Conservation (phyloP, 2,329 filamentous ascomycete species). For the Scorias spongiosa region DNA sequence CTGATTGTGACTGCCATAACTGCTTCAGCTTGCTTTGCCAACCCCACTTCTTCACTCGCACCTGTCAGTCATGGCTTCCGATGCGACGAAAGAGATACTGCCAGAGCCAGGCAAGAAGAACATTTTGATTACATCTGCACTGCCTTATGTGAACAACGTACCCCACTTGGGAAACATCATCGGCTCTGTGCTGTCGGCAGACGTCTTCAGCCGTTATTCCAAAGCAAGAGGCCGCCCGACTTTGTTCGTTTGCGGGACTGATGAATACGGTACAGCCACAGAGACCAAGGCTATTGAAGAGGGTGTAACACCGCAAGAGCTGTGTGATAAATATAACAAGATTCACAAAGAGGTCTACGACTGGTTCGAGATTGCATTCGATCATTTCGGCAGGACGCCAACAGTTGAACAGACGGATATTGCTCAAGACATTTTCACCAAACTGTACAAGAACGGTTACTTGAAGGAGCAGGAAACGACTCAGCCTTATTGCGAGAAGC, state of each 20-base stretch:
- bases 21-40: background rate
- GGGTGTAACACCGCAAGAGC: slow-evolving; percentile 61
- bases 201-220: slow-evolving; percentile 59
- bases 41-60: background rate
- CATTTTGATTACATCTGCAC: slow-evolving; percentile 77
- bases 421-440: slow-evolving; percentile 76
- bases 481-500: slow-evolving; percentile 71
- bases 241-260: slow-evolving; percentile 73
- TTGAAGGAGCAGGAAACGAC: slow-evolving; percentile 74
- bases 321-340: slow-evolving; percentile 85
- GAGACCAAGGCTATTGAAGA: slow-evolving; percentile 92
- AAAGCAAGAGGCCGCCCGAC: slow-evolving; percentile 67
- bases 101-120: slow-evolving; percentile 53
- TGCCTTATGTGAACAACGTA: slow-evolving; percentile 66
- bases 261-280: slow-evolving; percentile 92
- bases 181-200: slow-evolving; percentile 73
- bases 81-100: slow-evolving; percentile 26
- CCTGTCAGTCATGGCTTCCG: slow-evolving; percentile 3
- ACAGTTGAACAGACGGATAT: slow-evolving; percentile 83
- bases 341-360: slow-evolving; percentile 85
- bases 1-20: too few relatives aligned
- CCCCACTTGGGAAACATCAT: slow-evolving; percentile 81
- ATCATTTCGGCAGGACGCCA: slow-evolving; percentile 86
- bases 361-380: slow-evolving; percentile 92
- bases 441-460: slow-evolving; percentile 78